Evolutionary conservation across 192 early-diverging fungal species (phyloP), one percentile per base, ranked within the genome.

Genomic region (Podila horticola): DNA sequence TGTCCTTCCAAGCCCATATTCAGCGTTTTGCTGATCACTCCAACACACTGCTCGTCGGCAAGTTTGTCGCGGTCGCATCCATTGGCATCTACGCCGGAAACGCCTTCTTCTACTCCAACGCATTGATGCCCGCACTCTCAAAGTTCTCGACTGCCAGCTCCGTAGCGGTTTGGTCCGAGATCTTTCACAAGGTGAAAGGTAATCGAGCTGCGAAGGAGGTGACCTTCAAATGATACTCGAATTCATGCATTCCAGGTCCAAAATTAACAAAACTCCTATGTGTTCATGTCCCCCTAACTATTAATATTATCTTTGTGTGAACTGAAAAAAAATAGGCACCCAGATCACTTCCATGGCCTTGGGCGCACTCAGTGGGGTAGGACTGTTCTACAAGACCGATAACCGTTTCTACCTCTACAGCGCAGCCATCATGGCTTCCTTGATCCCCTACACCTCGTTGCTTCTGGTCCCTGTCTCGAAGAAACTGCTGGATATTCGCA

Each of bases 311-410:
- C 7, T 19, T 49, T 30, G 29, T 30, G 36, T 15, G 6, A 49
- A 6, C 45, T 65, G 22, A 36, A 26, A 33, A 26, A 33, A 30
- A 52, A 38, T 71, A 81, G 77, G 13, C 62, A 30, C 64, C 7
- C 66, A 81, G 19, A 24, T 41, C 24, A 26, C 66, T 4, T 24
- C 36, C 55, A 52, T 62, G 12, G 71, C 57, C 15, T 8, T 65
- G 24, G 48, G 71, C 52, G 17, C 68, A 7, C 17, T 60, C 28
- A 66, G 70, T 51, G 62, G 48, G 20, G 62, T 57, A 22, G 77
- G 52, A 65, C 36, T 81, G 15, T 81, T 68, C 67, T 68, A 69
- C 62, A 59, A 81, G 71, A 81, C 77, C 36, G 63, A 81, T 62
- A 81, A 81, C 67, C 33, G 45, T 48, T 73, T 59, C 19, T 81